A percentile compares a stretch with the other conserved stretches of the same genome.
Conservation (phyloP, 2,329 filamentous ascomycete species). For the Ceratocystis diversiconidia region DNA sequence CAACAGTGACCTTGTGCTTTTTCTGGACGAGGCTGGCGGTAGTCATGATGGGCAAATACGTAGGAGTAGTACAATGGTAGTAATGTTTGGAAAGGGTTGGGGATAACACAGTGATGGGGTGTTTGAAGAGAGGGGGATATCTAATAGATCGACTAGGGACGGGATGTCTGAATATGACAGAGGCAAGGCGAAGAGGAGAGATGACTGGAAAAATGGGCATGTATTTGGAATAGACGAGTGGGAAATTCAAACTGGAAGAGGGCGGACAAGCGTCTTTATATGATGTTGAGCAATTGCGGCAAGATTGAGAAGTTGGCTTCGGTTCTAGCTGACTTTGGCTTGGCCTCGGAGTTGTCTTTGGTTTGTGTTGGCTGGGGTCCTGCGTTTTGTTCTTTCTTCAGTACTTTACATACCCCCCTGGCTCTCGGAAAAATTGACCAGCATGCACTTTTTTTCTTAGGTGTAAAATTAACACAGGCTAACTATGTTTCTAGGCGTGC, state of each 20-base stretch:
- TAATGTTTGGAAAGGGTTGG: not conserved
- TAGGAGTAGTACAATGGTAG: not conserved
- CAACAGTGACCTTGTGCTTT: constrained; percentile 84
- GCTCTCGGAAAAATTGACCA: constrained; percentile 13
- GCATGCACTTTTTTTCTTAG: constrained; percentile 5
- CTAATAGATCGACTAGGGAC: not conserved
- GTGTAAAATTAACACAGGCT: constrained; percentile 8
- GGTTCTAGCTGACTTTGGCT: not conserved
- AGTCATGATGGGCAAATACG: constrained; percentile 21
- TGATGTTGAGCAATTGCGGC: constrained; percentile 4
- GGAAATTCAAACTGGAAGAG: not conserved
- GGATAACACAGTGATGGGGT: not conserved
- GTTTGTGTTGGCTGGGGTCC: not conserved
- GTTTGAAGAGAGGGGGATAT: not conserved
- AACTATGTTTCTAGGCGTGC: not conserved
- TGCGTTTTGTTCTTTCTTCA: not conserved
- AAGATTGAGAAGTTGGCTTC: constrained; percentile 4
- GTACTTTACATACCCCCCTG: not conserved
- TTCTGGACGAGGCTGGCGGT: constrained; percentile 39
- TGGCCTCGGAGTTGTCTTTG: not conserved
- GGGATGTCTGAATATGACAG: not conserved
- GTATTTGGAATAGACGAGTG: not conserved
- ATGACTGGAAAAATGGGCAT: not conserved
- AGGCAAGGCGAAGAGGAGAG: not conserved
- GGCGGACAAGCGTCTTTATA: constrained; percentile 14